Evolutionary conservation across 257 asterid species (phyloP).

Genomic region (Verbena officinalis): DNA sequence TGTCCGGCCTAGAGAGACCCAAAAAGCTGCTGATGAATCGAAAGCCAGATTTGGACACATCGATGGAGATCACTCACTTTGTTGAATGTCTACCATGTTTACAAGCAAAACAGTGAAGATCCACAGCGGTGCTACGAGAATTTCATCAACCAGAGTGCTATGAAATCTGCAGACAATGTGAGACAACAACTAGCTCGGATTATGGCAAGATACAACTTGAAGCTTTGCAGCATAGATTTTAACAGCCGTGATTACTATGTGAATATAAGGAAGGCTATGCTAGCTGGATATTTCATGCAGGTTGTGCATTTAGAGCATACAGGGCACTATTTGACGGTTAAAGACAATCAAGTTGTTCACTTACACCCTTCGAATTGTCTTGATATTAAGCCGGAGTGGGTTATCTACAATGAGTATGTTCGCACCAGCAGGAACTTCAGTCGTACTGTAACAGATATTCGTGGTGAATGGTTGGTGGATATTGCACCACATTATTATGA

Average conservation of each 20-base stretch:
- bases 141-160: too few species aligned
- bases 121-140: too few species aligned
- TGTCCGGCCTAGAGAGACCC: slow-evolving; percentile 99
- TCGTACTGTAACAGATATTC: slow-evolving; percentile 92
- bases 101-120: too few species aligned
- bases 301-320: slow-evolving; percentile 94
- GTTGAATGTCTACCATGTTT: slow-evolving; percentile 88
- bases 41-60: slow-evolving; percentile 95
- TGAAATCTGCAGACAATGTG: too few species aligned
- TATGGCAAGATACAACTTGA: slow-evolving; percentile 87
- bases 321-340: slow-evolving; percentile 92
- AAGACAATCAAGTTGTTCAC: too few species aligned
- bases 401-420: slow-evolving; percentile 86
- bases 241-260: slow-evolving; percentile 94
- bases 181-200: slow-evolving; percentile 91
- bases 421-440: slow-evolving; percentile 91
- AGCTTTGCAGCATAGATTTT: slow-evolving; percentile 96
- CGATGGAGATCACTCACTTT: slow-evolving; percentile 96
- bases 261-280: slow-evolving; percentile 95
- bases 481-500: slow-evolving; percentile 91
- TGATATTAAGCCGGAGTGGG: slow-evolving; percentile 98
- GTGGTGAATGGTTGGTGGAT: too few species aligned
- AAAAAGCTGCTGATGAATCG: slow-evolving; percentile 99
- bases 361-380: slow-evolving; percentile 94
- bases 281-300: slow-evolving; percentile 99